A percentile compares a stretch with the other conserved stretches of the same genome.
Evolutionary conservation across 2,329 filamentous ascomycete species (phyloP).

Genomic region (Trichoderma simmonsii): DNA sequence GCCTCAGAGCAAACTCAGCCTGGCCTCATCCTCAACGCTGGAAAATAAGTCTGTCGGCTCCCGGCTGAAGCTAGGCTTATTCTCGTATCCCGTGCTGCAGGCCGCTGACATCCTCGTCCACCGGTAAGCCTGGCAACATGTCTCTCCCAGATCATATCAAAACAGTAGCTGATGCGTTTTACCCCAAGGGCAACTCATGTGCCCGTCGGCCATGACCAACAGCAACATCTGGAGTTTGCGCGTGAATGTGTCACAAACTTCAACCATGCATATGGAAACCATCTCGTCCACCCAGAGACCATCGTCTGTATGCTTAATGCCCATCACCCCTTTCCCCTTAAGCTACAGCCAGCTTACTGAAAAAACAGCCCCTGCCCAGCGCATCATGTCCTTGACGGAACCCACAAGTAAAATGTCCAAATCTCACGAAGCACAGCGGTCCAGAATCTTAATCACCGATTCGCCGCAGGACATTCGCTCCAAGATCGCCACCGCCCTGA

Average conservation of each 20-base stretch:
- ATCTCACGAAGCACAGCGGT: slow-evolving; percentile 67
- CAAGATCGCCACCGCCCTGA: slow-evolving; percentile 72
- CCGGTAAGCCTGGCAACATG: slow-evolving; percentile 44
- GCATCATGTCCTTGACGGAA: slow-evolving; percentile 84
- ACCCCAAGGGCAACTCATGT: slow-evolving; percentile 75
- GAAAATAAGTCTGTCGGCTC: slow-evolving; percentile 58
- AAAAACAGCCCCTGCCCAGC: slow-evolving; percentile 65
- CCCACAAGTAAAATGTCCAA: slow-evolving; percentile 93
- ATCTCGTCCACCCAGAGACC: slow-evolving; percentile 64
- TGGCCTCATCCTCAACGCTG: slow-evolving; percentile 56
- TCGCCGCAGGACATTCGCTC: slow-evolving; percentile 56
- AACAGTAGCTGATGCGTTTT: neutral
- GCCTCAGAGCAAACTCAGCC: slow-evolving; percentile 66
- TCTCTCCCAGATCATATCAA: neutral
- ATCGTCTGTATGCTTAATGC: slow-evolving; percentile 59
- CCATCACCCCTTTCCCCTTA: neutral
- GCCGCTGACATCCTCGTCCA: slow-evolving; percentile 92
- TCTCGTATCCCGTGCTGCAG: slow-evolving; percentile 94
- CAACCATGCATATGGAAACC: slow-evolving; percentile 69
- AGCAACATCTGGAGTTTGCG: slow-evolving; percentile 90
- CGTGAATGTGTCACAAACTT: slow-evolving; percentile 83
- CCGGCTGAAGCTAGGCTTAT: slow-evolving; percentile 77
- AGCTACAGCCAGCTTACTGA: neutral
- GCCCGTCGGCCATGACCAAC: slow-evolving; percentile 93
- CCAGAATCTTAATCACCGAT: slow-evolving; percentile 82